Conservation (phyloP, 2,329 filamentous ascomycete species). For the Penicillium olsonii region DNA sequence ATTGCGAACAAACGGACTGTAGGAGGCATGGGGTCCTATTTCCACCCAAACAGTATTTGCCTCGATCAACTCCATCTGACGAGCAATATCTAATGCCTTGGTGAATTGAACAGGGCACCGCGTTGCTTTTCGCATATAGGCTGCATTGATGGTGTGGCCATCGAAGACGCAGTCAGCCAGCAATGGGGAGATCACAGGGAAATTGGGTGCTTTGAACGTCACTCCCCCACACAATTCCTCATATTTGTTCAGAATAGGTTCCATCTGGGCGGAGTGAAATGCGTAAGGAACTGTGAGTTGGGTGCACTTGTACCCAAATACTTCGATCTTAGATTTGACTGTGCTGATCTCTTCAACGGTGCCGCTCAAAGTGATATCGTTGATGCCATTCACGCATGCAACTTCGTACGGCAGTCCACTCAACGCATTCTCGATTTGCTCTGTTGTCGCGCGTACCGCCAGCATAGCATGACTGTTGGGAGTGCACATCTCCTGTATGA, state of each 20-base stretch:
- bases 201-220: neutral
- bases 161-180: neutral
- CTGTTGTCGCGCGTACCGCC: conserved; percentile 49
- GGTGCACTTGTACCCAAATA: conserved; percentile 56
- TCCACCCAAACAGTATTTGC: neutral
- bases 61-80: neutral
- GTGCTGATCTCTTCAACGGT: conserved; percentile 58
- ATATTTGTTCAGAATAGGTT: neutral
- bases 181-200: neutral
- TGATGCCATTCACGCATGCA: conserved; percentile 75
- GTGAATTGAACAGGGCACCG: neutral
- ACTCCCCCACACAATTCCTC: neutral
- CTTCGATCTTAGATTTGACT: conserved; percentile 53
- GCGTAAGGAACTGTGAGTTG: conserved; percentile 64
- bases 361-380: conserved; percentile 67
- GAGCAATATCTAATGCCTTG: neutral
- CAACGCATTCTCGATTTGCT: conserved; percentile 42
- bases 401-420: conserved; percentile 48
- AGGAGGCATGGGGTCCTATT: neutral
- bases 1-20: neutral
- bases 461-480: conserved; percentile 69
- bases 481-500: conserved; percentile 59
- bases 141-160: neutral
- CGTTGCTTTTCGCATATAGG: neutral
- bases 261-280: conserved; percentile 34